Evolutionary conservation across 495 filamentous ascomycete genomes (phyloP), one percentile per base, ranked within the genome.

Genomic region (Penicillium robsamsonii): DNA sequence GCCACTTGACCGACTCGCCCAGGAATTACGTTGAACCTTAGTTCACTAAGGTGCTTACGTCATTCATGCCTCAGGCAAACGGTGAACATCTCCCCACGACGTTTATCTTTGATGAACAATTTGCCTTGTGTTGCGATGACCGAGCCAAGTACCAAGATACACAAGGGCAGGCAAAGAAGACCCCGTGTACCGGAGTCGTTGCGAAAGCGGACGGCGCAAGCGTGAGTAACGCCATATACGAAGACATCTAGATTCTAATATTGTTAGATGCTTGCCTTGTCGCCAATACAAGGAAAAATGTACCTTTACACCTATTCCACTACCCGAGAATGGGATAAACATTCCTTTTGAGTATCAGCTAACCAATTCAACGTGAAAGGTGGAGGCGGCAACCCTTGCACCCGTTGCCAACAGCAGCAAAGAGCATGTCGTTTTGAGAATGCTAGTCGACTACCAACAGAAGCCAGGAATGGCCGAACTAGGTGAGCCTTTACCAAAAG

Each of bases 201-300:
- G 38, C 55, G 55, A 20, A 49, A 57, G 47, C 44, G 55, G 38
- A 27, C 55, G 15, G 55, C 46, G 18, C 46, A 50, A 43, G 55
- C 55, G 55, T 57, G 17, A 50, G 33, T 31, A n/a, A 17, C 15
- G 17, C 30, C 44, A 35, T 30, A 24, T n/a, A n/a, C n/a, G n/a
- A n/a, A n/a, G n/a, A n/a, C n/a, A n/a, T n/a, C n/a, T n/a, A n/a
- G n/a, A n/a, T n/a, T n/a, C n/a, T n/a, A n/a, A n/a, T n/a, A n/a
- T n/a, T n/a, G n/a, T n/a, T n/a, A 61, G 58, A 37, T 61, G 58
- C 20, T n/a, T 56, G 27, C 53, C 53, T 18, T 61, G 58, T 35
- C 53, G 58, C 18, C 53, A 61, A 8, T 53, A 61, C 27, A 61
- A 61, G 13, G 53, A 61, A 33, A 61, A 57, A 53, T 61, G 58